These are phyloP conservation scores for Hypoxylon sp. DNA, from an alignment of 2,329 filamentous ascomycete genomes.

Conservation along the genomic window DNA sequence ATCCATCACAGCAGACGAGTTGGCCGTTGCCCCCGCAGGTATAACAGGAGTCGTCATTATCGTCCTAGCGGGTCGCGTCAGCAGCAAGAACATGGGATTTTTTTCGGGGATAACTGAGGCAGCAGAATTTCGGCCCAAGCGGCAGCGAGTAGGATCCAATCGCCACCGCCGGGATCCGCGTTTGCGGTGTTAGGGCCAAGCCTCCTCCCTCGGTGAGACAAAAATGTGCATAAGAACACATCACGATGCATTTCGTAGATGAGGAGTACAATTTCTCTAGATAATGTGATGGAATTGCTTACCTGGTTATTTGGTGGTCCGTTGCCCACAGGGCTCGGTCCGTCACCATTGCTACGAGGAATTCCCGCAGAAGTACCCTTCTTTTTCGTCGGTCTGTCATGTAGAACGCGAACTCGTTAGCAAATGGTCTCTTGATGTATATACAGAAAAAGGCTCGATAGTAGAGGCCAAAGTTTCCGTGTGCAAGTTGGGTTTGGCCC, in stretches of 20 bases:
- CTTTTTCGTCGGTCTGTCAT: constrained; percentile 80
- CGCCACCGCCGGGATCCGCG: constrained; percentile 45
- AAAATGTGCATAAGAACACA: constrained; percentile 34
- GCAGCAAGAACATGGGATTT: constrained; percentile 54
- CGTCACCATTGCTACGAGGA: constrained; percentile 74
- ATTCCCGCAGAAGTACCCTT: constrained; percentile 79
- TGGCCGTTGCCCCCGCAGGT: constrained; percentile 87
- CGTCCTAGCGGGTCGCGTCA: constrained; percentile 64
- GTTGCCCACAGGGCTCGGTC: constrained; percentile 72
- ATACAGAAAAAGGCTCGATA: constrained; percentile 21
- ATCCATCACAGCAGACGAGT: constrained; percentile 94
- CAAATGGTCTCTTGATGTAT: constrained; percentile 33
- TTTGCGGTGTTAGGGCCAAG: constrained; percentile 42
- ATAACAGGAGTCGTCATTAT: constrained; percentile 93
- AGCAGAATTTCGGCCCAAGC: constrained; percentile 56
- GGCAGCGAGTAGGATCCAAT: constrained; percentile 49
- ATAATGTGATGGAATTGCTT: constrained; percentile 52
- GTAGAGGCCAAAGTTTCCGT: constrained; percentile 31
- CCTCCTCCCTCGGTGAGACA: constrained; percentile 35
- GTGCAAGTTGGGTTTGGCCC: constrained; percentile 43
- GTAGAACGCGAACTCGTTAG: constrained; percentile 41
- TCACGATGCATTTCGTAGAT: constrained; percentile 20
- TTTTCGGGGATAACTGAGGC: constrained; percentile 50
- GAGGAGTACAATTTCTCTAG: constrained; percentile 7
- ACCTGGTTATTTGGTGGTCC: constrained; percentile 69